phyloP scores from a whole-genome alignment of 257 asterid species.

The Solanum appendiculatum region DNA sequence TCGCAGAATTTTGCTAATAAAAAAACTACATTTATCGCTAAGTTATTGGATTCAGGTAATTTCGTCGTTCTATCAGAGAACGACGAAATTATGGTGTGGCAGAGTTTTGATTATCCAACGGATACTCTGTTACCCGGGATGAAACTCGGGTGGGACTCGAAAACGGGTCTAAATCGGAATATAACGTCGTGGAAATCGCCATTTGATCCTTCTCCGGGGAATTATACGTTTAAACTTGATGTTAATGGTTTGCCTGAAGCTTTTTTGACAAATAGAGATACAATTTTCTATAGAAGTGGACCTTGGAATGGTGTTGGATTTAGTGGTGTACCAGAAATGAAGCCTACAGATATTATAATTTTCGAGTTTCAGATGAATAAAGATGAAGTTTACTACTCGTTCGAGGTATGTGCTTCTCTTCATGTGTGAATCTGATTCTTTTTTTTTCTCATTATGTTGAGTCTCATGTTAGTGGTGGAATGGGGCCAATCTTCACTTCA shows the following conservation, averaged over 20 bases:
- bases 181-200: conserved; percentile 54
- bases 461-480: not conserved
- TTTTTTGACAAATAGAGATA: conserved; percentile 4
- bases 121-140: conserved; percentile 65
- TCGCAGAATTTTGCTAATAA: not conserved
- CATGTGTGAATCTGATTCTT: not conserved
- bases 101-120: conserved; percentile 61
- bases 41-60: conserved; percentile 17
- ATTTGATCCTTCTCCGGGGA: conserved; percentile 59
- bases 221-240: conserved; percentile 43
- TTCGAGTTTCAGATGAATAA: conserved; percentile 20
- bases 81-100: conserved; percentile 34
- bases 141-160: conserved; percentile 70
- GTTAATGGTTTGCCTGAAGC: conserved; percentile 49
- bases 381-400: conserved; percentile 24
- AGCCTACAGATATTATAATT: conserved; percentile 15
- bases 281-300: conserved; percentile 43
- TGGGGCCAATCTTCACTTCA: not conserved
- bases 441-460: not conserved
- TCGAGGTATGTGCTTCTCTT: not conserved
- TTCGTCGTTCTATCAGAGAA: conserved; percentile 25
- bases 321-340: conserved; percentile 60
- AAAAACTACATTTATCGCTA: not conserved
- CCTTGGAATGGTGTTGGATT: conserved; percentile 73
- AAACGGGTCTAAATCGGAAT: conserved; percentile 34